A percentile compares a stretch with the other conserved stretches of the same genome.
Evolutionary conservation across 106 monocot species (phyloP).

Genomic region (Gastrodia elata): DNA sequence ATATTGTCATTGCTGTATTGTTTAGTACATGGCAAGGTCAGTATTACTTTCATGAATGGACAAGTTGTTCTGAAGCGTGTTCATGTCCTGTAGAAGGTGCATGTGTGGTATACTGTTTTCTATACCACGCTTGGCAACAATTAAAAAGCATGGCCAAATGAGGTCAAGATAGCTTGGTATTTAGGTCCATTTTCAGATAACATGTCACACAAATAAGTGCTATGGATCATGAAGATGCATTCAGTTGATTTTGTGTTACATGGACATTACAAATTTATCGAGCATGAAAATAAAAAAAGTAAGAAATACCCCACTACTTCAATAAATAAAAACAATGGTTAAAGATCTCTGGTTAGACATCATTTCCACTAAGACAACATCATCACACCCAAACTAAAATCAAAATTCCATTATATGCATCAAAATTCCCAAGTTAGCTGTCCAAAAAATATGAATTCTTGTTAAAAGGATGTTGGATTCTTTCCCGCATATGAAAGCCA

Average conservation of each 20-base stretch:
- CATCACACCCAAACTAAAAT: no score
- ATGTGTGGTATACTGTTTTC: not conserved
- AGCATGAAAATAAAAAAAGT: not conserved
- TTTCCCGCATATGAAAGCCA: no score
- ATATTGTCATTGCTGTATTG: not conserved
- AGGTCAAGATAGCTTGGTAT: not conserved
- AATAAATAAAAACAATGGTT: no score
- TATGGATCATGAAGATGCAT: not conserved
- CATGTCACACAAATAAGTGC: not conserved
- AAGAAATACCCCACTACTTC: no score
- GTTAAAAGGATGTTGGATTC: no score
- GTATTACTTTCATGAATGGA: not conserved
- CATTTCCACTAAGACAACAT: no score
- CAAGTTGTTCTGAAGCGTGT: not conserved
- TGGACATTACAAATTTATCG: not conserved
- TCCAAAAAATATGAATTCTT: no score
- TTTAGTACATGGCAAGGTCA: not conserved
- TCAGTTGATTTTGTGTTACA: no score
- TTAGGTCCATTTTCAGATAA: not conserved
- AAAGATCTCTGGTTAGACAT: no score
- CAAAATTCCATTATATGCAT: no score
- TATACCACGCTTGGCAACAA: not conserved
- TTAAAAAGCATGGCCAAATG: not conserved
- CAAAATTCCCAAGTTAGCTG: no score
- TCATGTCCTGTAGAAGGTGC: not conserved